Evolutionary conservation across 1,284 basidiomycete genomes (phyloP).

Genomic region (Marasmius sp.): DNA sequence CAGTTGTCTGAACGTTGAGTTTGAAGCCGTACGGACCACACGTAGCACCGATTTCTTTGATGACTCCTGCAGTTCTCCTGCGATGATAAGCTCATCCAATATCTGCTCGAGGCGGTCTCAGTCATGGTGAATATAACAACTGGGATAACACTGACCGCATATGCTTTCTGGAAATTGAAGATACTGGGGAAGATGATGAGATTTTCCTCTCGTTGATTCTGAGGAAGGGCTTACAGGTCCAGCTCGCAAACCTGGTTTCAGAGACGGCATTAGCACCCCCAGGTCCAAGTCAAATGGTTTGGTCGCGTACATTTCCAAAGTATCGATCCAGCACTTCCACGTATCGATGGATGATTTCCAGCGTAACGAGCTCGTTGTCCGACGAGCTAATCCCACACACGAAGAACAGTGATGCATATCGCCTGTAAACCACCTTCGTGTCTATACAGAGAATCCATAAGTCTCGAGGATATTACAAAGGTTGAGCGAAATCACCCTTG

Average conservation of each 20-base stretch:
- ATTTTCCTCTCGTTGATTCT: constrained; percentile 6
- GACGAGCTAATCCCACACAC: constrained; percentile 87
- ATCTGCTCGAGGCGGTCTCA: constrained; percentile 54
- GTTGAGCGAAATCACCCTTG: constrained; percentile 68
- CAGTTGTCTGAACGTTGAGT: background rate
- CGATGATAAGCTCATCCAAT: constrained; percentile 96
- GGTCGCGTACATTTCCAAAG: constrained; percentile 93
- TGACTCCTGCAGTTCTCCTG: constrained; percentile 97
- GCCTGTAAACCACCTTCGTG: constrained; percentile 94
- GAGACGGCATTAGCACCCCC: background rate
- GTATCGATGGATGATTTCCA: constrained; percentile 98
- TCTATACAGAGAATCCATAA: constrained; percentile 45
- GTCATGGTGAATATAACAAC: constrained; percentile 16
- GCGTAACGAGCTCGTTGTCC: constrained; percentile 92
- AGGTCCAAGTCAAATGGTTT: background rate
- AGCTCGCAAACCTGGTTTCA: constrained; percentile 85
- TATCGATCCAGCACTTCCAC: constrained; percentile 99
- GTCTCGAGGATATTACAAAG: background rate
- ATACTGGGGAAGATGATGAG: constrained; percentile 53
- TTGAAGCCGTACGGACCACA: constrained; percentile 31
- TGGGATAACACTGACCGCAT: constrained; percentile 63
- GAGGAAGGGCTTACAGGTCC: constrained; percentile 65
- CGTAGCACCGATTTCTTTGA: constrained; percentile 76
- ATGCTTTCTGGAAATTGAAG: constrained; percentile 98
- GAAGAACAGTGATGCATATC: constrained; percentile 98